A percentile compares a stretch with the other conserved stretches of the same genome.
These are phyloP conservation scores for maize (Zea mays) DNA, from an alignment of 176 grass and related monocot species.

Conservation along the genomic window DNA sequence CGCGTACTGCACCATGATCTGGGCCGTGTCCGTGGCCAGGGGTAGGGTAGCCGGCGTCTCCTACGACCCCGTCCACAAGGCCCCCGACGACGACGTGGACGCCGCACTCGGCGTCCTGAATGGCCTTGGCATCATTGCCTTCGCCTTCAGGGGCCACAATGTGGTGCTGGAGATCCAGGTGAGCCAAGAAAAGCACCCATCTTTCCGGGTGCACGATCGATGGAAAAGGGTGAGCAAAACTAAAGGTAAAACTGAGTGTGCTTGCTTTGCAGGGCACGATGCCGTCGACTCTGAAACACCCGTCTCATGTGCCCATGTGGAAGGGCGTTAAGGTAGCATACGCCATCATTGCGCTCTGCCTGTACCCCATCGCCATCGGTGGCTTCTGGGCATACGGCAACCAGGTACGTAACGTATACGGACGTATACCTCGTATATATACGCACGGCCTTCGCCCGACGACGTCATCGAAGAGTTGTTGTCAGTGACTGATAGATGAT, in stretches of 20 bases:
- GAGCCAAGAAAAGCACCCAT: neutral
- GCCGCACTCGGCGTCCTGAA: conserved; percentile 53
- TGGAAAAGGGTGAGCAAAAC: too few species aligned
- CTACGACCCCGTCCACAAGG: conserved; percentile 49
- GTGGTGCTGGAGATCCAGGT: conserved; percentile 93
- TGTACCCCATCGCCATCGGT: conserved; percentile 78
- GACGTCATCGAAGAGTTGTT: too few species aligned
- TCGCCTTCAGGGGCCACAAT: conserved; percentile 95
- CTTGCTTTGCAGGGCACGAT: conserved; percentile 71
- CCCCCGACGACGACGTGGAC: conserved; percentile 43
- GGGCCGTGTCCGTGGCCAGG: conserved; percentile 77
- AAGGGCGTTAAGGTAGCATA: conserved; percentile 89
- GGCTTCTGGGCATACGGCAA: conserved; percentile 97
- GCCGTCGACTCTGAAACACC: conserved; percentile 87
- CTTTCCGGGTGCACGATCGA: neutral
- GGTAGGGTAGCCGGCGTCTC: conserved; percentile 56
- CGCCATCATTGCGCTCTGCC: conserved; percentile 56
- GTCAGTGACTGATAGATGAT: too few species aligned
- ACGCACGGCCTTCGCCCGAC: too few species aligned
- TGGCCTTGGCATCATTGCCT: conserved; percentile 89
- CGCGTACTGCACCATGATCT: conserved; percentile 89
- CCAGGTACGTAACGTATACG: conserved; percentile 2
- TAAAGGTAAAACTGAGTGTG: neutral
- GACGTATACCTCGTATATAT: neutral
- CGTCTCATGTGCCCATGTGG: conserved; percentile 93